These are phyloP conservation scores for Amyloporia xantha DNA, from an alignment of 768 basidiomycete genomes.

Conservation along the genomic window DNA sequence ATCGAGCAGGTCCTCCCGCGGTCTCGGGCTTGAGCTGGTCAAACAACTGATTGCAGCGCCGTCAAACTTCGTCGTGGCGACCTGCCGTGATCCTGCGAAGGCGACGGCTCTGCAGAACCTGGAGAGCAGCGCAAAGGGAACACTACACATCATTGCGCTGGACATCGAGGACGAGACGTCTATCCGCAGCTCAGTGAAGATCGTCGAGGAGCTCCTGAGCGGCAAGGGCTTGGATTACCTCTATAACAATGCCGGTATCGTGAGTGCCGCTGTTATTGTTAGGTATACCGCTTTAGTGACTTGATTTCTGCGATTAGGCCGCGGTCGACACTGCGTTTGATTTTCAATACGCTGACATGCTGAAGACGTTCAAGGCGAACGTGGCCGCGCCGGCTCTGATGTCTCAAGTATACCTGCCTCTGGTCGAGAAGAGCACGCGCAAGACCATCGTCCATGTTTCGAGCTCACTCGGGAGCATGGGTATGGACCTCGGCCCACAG, in stretches of 20 bases:
- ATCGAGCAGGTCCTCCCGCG: conserved; percentile 24
- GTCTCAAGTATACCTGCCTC: conserved; percentile 25
- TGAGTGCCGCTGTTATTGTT: conserved; percentile 12
- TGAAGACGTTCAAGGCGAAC: conserved; percentile 22
- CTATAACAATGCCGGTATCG: conserved; percentile 32
- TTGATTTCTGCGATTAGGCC: not conserved
- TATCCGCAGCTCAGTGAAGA: conserved; percentile 19
- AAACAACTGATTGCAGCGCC: conserved; percentile 18
- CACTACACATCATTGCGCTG: conserved; percentile 27
- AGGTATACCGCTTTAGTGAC: conserved; percentile 2
- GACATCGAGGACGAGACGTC: conserved; percentile 23
- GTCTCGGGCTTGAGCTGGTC: conserved; percentile 25
- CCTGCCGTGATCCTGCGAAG: conserved; percentile 21
- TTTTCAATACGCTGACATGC: conserved; percentile 18
- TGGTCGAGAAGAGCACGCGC: conserved; percentile 24
- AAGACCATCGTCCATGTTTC: conserved; percentile 29
- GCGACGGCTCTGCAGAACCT: conserved; percentile 18
- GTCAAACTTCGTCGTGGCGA: conserved; percentile 22
- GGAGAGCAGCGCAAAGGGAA: conserved; percentile 16
- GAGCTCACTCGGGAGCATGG: conserved; percentile 23
- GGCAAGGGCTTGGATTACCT: conserved; percentile 30
- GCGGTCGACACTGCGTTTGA: conserved; percentile 23
- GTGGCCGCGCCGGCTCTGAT: conserved; percentile 30
- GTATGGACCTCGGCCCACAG: conserved; percentile 16
- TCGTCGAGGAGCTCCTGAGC: conserved; percentile 20